Percentiles rank a stretch among this genome's conserved stretches.
These are phyloP conservation scores for Pseudisothecium myosuroides DNA, from an alignment of 225 moss, liverwort and hornwort genomes.

Conservation along the genomic window DNA sequence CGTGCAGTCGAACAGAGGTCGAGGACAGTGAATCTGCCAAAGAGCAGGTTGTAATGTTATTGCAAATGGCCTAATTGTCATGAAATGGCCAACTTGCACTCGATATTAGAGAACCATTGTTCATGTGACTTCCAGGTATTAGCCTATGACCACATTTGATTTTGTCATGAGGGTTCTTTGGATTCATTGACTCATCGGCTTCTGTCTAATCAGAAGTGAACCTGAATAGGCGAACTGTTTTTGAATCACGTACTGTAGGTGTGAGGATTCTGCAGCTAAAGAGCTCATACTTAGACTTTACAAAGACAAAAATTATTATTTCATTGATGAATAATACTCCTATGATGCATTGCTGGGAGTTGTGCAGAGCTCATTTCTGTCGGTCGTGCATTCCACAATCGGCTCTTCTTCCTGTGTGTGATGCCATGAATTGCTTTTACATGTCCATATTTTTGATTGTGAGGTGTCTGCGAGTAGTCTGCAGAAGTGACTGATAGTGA, in stretches of 20 bases:
- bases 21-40: slow-evolving; percentile 11
- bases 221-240: neutral
- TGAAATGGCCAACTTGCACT: neutral
- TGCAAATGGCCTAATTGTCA: neutral
- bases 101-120: neutral
- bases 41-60: slow-evolving; percentile 50
- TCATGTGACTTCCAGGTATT: neutral
- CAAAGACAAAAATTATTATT: neutral
- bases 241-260: neutral
- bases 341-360: neutral
- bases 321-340: neutral
- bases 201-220: neutral
- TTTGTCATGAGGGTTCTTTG: neutral
- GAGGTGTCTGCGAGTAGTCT: neutral
- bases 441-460: neutral
- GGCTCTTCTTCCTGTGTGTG: neutral
- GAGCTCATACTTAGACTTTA: neutral
- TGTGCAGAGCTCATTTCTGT: neutral
- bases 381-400: neutral
- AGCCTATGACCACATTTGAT: neutral
- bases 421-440: neutral
- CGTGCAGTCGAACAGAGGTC: slow-evolving; percentile 60
- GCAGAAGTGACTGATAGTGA: neutral
- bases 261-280: neutral
- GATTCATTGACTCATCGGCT: neutral